Conservation (phyloP, 2,329 filamentous ascomycete genomes). For the Botrytis galanthina region DNA sequence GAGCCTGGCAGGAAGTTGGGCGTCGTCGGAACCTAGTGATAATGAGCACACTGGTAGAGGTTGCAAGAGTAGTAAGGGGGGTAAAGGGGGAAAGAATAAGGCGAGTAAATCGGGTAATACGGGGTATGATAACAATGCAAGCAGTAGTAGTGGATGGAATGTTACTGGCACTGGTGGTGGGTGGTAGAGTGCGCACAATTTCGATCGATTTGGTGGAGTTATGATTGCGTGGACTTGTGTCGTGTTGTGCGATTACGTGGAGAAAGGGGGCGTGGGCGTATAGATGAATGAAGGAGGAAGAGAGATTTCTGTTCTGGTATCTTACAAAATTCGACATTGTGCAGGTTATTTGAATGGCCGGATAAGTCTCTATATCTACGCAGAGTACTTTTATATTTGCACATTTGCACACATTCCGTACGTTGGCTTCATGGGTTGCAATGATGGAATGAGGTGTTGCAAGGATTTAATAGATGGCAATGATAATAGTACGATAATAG, state of each 20-base stretch:
- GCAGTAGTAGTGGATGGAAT: conserved; percentile 3
- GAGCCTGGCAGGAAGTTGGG: conserved; percentile 14
- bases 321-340: background rate
- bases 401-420: background rate
- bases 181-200: background rate
- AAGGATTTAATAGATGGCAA: background rate
- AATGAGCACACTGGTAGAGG: background rate
- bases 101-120: background rate
- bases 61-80: background rate
- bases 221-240: too few species aligned
- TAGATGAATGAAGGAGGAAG: background rate
- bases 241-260: background rate
- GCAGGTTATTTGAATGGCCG: background rate
- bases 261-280: background rate
- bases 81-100: background rate
- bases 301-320: background rate
- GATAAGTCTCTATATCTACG: background rate
- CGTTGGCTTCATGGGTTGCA: background rate
- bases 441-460: background rate
- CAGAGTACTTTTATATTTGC: background rate
- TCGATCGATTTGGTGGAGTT: background rate
- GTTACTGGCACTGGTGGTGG: background rate
- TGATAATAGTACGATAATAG: background rate
- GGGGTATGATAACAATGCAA: background rate
- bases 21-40: background rate